Evolutionary conservation across 2,329 filamentous ascomycete species (phyloP).

Genomic region (Pseudogymnoascus sp.): DNA sequence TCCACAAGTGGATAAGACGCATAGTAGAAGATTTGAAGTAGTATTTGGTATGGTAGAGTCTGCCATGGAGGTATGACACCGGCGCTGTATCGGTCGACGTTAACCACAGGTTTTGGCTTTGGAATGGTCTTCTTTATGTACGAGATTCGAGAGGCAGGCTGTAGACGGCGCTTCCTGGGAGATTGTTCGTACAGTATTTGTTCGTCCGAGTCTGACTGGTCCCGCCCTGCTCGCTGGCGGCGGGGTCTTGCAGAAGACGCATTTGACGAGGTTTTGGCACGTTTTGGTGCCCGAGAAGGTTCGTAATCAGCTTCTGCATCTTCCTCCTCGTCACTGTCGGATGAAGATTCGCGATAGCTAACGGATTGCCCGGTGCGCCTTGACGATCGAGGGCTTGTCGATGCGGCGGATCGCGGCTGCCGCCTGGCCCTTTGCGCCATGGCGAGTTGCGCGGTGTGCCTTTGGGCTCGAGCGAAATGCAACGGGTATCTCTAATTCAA

Average conservation of each 20-base stretch:
- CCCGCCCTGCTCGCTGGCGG: not conserved
- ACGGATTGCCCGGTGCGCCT: not conserved
- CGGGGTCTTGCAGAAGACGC: not conserved
- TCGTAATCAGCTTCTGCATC: not conserved
- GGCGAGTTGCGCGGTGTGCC: not conserved
- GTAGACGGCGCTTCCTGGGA: not conserved
- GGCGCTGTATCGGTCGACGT: constrained; percentile 8
- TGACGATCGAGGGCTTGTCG: not conserved
- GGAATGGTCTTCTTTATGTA: not conserved
- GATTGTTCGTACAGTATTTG: not conserved
- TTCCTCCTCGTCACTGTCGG: not conserved
- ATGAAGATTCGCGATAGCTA: constrained; percentile 2
- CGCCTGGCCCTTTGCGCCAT: not conserved
- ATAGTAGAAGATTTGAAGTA: constrained; percentile 61
- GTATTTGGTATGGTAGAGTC: constrained; percentile 59
- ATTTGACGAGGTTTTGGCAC: not conserved
- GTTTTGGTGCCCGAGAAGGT: not conserved
- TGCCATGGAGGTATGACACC: constrained; percentile 48
- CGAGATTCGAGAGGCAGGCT: not conserved
- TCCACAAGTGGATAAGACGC: constrained; percentile 53
- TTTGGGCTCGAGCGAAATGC: not conserved
- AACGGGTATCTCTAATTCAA: not conserved
- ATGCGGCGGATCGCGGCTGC: not conserved
- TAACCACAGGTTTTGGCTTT: not conserved
- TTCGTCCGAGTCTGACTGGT: not conserved